phyloP scores from a whole-genome alignment of 2,329 filamentous ascomycete species.

The Fusarium multiceps region DNA sequence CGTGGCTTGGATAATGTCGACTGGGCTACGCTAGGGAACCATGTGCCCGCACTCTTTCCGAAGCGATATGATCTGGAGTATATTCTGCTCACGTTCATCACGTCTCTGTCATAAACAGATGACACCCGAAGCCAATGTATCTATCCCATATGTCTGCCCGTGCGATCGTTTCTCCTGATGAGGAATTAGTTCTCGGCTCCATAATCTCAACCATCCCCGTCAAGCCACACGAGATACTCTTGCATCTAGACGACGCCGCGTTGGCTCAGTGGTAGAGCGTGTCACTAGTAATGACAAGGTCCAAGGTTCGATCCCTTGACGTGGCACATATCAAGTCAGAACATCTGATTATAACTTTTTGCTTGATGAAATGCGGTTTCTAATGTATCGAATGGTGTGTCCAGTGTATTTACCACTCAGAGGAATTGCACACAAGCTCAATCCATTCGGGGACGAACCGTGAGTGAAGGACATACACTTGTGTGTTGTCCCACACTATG shows the following conservation, averaged over 20 bases:
- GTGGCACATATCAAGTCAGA: not conserved
- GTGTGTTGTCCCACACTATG: too few relatives aligned
- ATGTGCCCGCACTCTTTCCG: not conserved
- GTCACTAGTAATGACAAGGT: constrained; percentile 6
- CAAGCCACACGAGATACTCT: not conserved
- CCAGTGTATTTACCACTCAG: not conserved
- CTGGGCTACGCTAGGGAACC: not conserved
- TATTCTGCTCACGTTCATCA: not conserved
- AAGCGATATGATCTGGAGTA: not conserved
- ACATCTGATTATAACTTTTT: not conserved
- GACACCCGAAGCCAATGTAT: not conserved
- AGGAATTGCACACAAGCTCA: too few relatives aligned
- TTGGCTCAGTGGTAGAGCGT: constrained; percentile 9
- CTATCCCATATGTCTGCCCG: too few relatives aligned
- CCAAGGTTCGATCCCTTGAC: not conserved
- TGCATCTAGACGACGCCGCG: not conserved
- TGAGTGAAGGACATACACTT: too few relatives aligned
- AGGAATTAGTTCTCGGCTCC: accelerated
- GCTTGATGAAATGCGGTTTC: not conserved
- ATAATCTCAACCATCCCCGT: not conserved
- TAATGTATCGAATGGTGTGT: not conserved
- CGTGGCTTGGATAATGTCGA: not conserved
- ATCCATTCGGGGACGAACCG: too few relatives aligned
- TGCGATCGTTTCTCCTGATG: too few relatives aligned
- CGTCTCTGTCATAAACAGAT: not conserved